Base-by-base conservation (phyloP, 1,139 yeast species). In the Pneumocystis canis region DNA sequence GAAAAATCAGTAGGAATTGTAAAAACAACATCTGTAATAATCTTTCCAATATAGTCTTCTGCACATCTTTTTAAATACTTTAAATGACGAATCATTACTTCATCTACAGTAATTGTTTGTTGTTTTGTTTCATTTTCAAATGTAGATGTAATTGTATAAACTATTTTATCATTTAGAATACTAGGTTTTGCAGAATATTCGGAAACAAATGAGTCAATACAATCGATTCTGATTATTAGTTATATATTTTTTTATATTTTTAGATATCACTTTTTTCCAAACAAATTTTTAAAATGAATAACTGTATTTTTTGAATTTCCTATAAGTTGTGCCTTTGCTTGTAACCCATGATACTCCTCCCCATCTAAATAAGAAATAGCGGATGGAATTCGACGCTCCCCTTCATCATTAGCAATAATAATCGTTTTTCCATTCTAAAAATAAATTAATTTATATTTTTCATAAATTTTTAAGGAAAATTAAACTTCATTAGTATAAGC, bases 371-470 rank as follows among this genome's bases (percentile, higher is more conserved):
- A 92, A 18, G 97, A 85, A 68, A 92, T 80, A 64, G 87, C 87
- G 31, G 97, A 87, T 67, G 97, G 96, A 73, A 92, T 92, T 66
- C 94, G 82, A 78, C 98, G 89, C 77, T 94, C 98, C 75, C 99
- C 99, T 73, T 92, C 98, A 70, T 95, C 97, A 82, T 92, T 92
- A 70, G 98, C 98, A 75, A 92, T 92, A 68, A 92, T 96, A 73
- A 92, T 97, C 66, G 89, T 95, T 75, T 87, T 88, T 65, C 96
- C 95, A 70, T 90, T 97, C 72, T 79, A 77, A 64, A 39, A 14
- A 25, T 31, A 16, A 9, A 53, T 32, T 56, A 59, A 39, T 59
- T 20, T 20, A 7, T 11, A 18, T 31, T 3, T 33, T 16, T 16
- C 30, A 28, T 16, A 14, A 33, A 7, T 20, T n/a, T 35, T 31